Conservation (phyloP, 768 basidiomycete species). For the Leccinellum luteum region DNA sequence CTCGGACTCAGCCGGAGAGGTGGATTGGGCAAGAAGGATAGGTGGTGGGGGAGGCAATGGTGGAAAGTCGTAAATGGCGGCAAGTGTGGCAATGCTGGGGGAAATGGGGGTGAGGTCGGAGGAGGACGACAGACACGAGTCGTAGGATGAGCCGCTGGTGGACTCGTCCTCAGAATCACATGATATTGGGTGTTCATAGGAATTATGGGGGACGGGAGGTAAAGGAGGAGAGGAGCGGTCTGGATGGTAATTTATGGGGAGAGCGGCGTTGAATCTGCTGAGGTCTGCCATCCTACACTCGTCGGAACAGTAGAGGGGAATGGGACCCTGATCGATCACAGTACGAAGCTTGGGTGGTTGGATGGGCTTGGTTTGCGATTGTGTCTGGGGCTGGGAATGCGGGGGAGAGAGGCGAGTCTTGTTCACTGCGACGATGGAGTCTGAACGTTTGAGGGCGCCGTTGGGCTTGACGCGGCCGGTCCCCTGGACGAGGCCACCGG, state of each 20-base stretch:
- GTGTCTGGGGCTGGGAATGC: conserved; percentile 18
- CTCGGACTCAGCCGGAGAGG: conserved; percentile 26
- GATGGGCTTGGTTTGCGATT: conserved; percentile 25
- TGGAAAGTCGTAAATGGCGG: conserved; percentile 44
- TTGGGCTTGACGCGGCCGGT: conserved; percentile 62
- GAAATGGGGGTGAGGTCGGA: conserved; percentile 21
- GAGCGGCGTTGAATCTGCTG: conserved; percentile 37
- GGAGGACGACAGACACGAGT: conserved; percentile 29
- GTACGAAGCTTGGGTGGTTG: conserved; percentile 52
- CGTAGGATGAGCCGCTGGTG: conserved; percentile 38
- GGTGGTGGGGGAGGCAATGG: conserved; percentile 55
- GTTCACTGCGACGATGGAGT: conserved; percentile 20
- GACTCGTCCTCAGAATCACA: conserved; percentile 43
- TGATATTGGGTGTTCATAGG: conserved; percentile 24
- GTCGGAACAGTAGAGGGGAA: conserved; percentile 82
- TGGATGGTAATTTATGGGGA: conserved; percentile 49
- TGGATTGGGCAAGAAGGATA: conserved; percentile 26
- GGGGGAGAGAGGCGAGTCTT: conserved; percentile 15
- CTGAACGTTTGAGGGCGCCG: conserved; percentile 47
- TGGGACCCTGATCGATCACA: conserved; percentile 78
- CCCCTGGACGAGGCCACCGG: conserved; percentile 60
- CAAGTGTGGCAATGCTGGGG: conserved; percentile 38
- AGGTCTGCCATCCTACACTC: conserved; percentile 66
- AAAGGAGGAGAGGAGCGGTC: conserved; percentile 39
- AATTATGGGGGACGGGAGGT: conserved; percentile 42